Percentiles rank a stretch among this genome's conserved stretches.
phyloP scores from a whole-genome alignment of 1,139 yeast genomes.

The Pichia sp. region DNA sequence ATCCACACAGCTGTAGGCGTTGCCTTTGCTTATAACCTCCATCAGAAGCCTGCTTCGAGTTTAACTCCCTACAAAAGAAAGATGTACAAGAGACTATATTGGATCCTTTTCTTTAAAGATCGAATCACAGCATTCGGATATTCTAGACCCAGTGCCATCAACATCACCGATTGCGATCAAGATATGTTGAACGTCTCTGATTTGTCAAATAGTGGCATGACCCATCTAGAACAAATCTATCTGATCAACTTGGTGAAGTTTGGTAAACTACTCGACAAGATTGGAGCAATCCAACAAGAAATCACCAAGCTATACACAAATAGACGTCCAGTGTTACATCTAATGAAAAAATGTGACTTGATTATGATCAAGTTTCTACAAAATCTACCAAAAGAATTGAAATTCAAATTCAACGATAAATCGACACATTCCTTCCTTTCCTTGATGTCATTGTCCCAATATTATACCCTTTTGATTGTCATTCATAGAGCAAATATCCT shows the following conservation, averaged over 20 bases:
- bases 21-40: constrained; percentile 80
- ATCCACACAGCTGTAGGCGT: constrained; percentile 65
- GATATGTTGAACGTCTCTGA: constrained; percentile 67
- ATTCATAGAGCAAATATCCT: constrained; percentile 70
- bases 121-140: constrained; percentile 60
- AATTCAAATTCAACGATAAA: constrained; percentile 56
- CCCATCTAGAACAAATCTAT: constrained; percentile 51
- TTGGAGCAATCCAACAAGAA: constrained; percentile 66
- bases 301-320: constrained; percentile 11
- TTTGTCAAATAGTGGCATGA: constrained; percentile 44
- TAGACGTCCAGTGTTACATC: constrained; percentile 30
- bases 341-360: constrained; percentile 64
- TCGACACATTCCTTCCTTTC: constrained; percentile 50
- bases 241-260: constrained; percentile 65
- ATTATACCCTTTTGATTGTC: constrained; percentile 66
- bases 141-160: constrained; percentile 69
- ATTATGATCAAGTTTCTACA: constrained; percentile 78
- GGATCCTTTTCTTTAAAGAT: constrained; percentile 74
- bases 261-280: constrained; percentile 71
- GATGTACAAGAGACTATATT: constrained; percentile 71
- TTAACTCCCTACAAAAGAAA: constrained; percentile 41
- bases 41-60: constrained; percentile 40
- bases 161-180: constrained; percentile 73
- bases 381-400: constrained; percentile 60
- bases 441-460: constrained; percentile 64